Evolutionary conservation across 1,284 basidiomycete species (phyloP).

Genomic region (Boletus semigastroideus): DNA sequence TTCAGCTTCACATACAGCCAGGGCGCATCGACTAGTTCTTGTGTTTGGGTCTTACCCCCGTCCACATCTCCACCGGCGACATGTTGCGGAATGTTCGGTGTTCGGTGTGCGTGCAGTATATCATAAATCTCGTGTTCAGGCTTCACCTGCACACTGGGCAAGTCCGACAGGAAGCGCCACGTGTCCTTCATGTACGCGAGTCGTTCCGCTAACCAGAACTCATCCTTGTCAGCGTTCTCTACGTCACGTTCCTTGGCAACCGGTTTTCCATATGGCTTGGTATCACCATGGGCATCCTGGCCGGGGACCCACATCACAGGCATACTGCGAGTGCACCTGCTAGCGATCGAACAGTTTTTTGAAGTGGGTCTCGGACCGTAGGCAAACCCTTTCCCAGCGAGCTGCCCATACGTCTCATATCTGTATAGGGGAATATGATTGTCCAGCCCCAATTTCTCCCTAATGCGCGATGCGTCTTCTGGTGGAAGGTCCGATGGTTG

Average conservation of each 20-base stretch:
- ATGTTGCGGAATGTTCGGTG: slow-evolving; percentile 5
- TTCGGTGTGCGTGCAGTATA: slow-evolving; percentile 11
- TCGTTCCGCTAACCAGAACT: background rate
- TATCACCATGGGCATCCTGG: background rate
- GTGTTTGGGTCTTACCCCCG: too few species aligned
- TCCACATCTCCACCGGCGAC: background rate
- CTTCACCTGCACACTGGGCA: background rate
- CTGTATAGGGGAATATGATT: too few species aligned
- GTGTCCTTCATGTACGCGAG: too few species aligned
- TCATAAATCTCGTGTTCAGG: slow-evolving; percentile 23
- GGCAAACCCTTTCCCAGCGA: too few species aligned
- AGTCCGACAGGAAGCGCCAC: background rate
- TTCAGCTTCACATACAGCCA: background rate
- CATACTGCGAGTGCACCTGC: slow-evolving; percentile 10
- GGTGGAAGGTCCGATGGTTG: too few species aligned
- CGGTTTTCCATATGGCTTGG: too few species aligned
- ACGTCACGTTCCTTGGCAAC: too few species aligned
- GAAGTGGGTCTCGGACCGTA: too few species aligned
- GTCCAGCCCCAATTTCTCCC: too few species aligned
- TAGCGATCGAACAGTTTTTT: too few species aligned
- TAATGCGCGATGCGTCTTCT: too few species aligned
- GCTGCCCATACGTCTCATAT: too few species aligned
- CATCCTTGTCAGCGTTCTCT: background rate
- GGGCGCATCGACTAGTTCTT: background rate
- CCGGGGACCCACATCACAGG: background rate